Base-by-base conservation (phyloP, 306 rosid species). In the Trifolium dubium region DNA sequence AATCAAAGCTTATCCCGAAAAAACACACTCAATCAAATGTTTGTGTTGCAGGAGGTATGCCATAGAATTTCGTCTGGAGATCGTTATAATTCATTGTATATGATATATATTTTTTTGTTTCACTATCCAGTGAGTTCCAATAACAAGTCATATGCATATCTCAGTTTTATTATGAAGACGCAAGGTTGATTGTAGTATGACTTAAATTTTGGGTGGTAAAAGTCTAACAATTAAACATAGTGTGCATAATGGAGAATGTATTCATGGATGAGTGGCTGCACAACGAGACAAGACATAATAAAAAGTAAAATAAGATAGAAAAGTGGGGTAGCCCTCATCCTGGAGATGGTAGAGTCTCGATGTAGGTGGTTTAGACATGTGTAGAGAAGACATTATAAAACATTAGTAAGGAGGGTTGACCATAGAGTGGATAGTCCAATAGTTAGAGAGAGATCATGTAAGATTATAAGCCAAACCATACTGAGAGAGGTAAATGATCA, bases 31-130 rank as follows among this genome's bases (percentile, higher is more conserved):
- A 86, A 69, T 89, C 97, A 77, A 85, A 86, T 83, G 85, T 94
- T 72, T 94, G 98, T 65, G 88, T 92, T 71, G 93, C 89, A 10
- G 93, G 96, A 81, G 99, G 99, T 94, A 92, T 79, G 89, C 71
- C 70, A 63, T 77, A 71, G 30, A 67, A 58, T 53, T 75, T 67
- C 71, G 43, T 63, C 39, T 40, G 68, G 18, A 75, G 75, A 77
- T 79, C 73, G 74, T 55, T 17, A n/a, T 12, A 72, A 62, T 44
- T 66, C 35, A 50, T 72, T 17, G 43, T 75, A 53, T 72, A 35
- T 69, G 18, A 32, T 17, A 51, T 75, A 53, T 72, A 35, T 69
- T 14, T 23, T 55, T 70, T 71, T 51, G 19, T 34, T 70, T 60
- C 37, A 66, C 10, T 66, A 35, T 35, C 39, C 39, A 35, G 39